Evolutionary conservation across 805 yeast genomes (phyloP).

Genomic region (Candida peoriensis): DNA sequence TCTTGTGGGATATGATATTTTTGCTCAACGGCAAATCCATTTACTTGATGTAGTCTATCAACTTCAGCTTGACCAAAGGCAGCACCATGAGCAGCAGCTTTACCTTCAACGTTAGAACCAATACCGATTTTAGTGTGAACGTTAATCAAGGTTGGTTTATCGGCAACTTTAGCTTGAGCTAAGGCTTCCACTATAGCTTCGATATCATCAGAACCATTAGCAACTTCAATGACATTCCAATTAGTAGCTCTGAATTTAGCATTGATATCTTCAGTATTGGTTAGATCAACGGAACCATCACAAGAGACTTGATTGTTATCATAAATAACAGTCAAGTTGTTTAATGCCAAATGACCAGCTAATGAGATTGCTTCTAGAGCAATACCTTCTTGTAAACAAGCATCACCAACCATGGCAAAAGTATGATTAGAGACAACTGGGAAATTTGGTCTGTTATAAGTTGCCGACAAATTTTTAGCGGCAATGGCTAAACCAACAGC

Average conservation of each 20-base stretch:
- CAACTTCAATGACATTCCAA: slow-evolving; percentile 32
- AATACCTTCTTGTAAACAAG: slow-evolving; percentile 37
- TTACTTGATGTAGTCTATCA: slow-evolving; percentile 16
- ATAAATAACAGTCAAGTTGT: slow-evolving; percentile 31
- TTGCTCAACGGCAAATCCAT: slow-evolving; percentile 20
- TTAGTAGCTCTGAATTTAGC: slow-evolving; percentile 31
- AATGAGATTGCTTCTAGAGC: slow-evolving; percentile 34
- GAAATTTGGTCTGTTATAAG: slow-evolving; percentile 30
- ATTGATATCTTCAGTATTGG: slow-evolving; percentile 29
- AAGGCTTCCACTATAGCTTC: slow-evolving; percentile 30
- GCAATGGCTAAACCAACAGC: slow-evolving; percentile 38
- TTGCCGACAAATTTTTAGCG: slow-evolving; percentile 29
- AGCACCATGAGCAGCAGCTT: slow-evolving; percentile 32
- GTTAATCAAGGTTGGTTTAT: slow-evolving; percentile 33
- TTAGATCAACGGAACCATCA: slow-evolving; percentile 33
- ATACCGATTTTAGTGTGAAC: slow-evolving; percentile 31
- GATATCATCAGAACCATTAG: slow-evolving; percentile 29
- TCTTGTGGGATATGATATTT: slow-evolving; percentile 23
- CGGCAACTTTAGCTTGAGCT: slow-evolving; percentile 26
- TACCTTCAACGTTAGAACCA: slow-evolving; percentile 27
- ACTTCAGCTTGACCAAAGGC: slow-evolving; percentile 31
- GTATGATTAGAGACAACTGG: slow-evolving; percentile 27
- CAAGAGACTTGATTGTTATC: slow-evolving; percentile 34
- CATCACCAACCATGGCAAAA: slow-evolving; percentile 35
- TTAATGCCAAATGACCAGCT: slow-evolving; percentile 34